phyloP scores from a whole-genome alignment of 2,329 filamentous ascomycete genomes.

The Sordariomycetes sp. region DNA sequence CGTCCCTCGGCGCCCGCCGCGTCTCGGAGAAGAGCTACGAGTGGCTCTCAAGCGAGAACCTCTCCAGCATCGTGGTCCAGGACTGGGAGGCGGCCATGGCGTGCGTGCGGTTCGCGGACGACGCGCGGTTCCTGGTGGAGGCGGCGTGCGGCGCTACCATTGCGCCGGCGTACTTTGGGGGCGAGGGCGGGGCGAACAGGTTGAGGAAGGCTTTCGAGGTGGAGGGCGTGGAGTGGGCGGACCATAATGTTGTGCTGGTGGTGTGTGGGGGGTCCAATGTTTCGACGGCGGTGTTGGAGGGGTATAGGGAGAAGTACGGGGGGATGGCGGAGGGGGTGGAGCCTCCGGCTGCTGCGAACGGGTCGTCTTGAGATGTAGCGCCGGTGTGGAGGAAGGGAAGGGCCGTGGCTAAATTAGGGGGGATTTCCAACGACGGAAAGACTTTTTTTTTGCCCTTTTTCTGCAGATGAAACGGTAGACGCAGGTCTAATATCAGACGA shows the following conservation, averaged over 20 bases:
- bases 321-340: background rate
- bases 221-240: conserved; percentile 34
- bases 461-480: too few relatives aligned
- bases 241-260: conserved; percentile 67
- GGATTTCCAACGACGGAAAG: too few relatives aligned
- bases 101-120: conserved; percentile 65
- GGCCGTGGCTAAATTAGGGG: too few relatives aligned
- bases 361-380: background rate
- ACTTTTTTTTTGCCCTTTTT: too few relatives aligned
- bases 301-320: conserved; percentile 30
- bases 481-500: too few relatives aligned
- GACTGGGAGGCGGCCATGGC: conserved; percentile 65
- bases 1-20: conserved; percentile 57
- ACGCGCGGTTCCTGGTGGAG: conserved; percentile 72
- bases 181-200: conserved; percentile 15
- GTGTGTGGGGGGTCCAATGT: conserved; percentile 71
- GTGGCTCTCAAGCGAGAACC: conserved; percentile 34
- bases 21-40: conserved; percentile 57
- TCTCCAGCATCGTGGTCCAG: conserved; percentile 17
- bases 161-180: conserved; percentile 43
- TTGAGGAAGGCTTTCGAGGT: conserved; percentile 43
- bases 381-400: too few relatives aligned
- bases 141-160: conserved; percentile 73
- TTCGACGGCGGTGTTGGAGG: conserved; percentile 44
- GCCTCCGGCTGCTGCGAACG: background rate